phyloP scores from a whole-genome alignment of 2,329 filamentous ascomycete species.

The Neofusicoccum sp. region DNA sequence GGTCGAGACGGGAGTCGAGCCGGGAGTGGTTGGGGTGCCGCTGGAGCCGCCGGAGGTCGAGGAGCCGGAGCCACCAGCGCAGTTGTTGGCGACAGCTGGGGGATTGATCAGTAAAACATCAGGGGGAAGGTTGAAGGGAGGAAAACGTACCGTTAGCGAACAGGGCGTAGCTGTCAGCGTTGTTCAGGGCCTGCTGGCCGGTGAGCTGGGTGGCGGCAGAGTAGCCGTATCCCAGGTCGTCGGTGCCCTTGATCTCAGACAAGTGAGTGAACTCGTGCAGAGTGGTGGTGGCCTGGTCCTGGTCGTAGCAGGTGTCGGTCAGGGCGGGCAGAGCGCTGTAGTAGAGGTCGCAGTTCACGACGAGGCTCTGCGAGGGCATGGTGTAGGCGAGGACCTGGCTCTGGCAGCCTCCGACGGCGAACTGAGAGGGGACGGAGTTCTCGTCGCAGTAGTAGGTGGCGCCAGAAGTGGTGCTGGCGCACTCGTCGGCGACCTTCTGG shows the following conservation, averaged over 20 bases:
- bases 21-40: too few relatives aligned
- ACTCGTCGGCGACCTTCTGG: conserved; percentile 55
- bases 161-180: conserved; percentile 63
- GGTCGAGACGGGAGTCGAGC: too few relatives aligned
- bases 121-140: background rate
- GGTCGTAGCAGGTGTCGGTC: conserved; percentile 56
- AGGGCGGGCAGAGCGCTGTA: conserved; percentile 55
- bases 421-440: too few relatives aligned
- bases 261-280: conserved; percentile 67
- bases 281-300: conserved; percentile 64
- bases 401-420: conserved; percentile 52
- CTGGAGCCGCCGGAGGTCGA: background rate
- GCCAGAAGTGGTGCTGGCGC: conserved; percentile 49
- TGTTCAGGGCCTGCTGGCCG: background rate
- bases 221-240: conserved; percentile 58
- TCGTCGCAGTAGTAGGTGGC: conserved; percentile 60
- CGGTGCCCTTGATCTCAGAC: conserved; percentile 56
- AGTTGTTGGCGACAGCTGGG: background rate
- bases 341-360: conserved; percentile 62
- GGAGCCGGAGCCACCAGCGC: background rate
- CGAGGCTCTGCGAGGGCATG: conserved; percentile 52
- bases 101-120: conserved; percentile 26
- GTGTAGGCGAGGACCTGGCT: conserved; percentile 61
- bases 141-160: conserved; percentile 49
- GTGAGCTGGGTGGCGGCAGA: conserved; percentile 29